Evolutionary conservation across 202 grass and related monocot genomes (phyloP).

Genomic region (Elaeis oleifera): DNA sequence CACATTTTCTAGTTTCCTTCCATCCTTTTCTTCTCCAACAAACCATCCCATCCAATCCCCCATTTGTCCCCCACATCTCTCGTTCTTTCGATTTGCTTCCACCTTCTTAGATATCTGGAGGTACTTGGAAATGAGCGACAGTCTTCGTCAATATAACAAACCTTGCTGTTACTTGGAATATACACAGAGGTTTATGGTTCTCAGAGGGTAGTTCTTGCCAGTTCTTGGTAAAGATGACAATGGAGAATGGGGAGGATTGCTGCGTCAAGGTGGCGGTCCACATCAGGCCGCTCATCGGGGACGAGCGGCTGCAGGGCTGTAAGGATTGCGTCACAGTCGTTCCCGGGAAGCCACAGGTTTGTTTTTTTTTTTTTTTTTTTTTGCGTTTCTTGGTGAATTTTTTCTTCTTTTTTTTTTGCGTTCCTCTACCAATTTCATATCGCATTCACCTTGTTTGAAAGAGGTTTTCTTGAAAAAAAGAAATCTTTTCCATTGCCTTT

Average conservation of each 20-base stretch:
- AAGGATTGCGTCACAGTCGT: constrained; percentile 88
- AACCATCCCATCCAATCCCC: neutral
- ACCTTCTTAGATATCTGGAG: constrained; percentile 1
- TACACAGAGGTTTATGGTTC: constrained; percentile 21
- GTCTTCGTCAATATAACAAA: too few relatives aligned
- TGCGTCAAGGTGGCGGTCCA: constrained; percentile 94
- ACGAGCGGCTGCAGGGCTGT: constrained; percentile 92
- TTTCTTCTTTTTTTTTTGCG: too few relatives aligned
- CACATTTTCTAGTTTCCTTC: constrained; percentile 1
- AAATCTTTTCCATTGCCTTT: too few relatives aligned
- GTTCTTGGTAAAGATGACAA: constrained; percentile 52
- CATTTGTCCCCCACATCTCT: neutral
- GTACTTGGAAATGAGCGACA: too few relatives aligned
- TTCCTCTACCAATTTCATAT: too few relatives aligned
- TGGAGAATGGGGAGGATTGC: constrained; percentile 96
- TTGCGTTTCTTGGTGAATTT: too few relatives aligned
- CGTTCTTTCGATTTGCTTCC: constrained; percentile 2
- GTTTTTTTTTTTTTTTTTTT: too few relatives aligned
- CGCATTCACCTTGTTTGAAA: too few relatives aligned
- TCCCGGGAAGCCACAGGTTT: constrained; percentile 71
- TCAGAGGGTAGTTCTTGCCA: constrained; percentile 15
- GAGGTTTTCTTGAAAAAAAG: too few relatives aligned
- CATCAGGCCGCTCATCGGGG: constrained; percentile 82
- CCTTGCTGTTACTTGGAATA: too few relatives aligned
- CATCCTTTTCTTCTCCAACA: constrained; percentile 14